Base-by-base conservation (phyloP, 2,329 filamentous ascomycete species). In the Karstenula rhodostoma region DNA sequence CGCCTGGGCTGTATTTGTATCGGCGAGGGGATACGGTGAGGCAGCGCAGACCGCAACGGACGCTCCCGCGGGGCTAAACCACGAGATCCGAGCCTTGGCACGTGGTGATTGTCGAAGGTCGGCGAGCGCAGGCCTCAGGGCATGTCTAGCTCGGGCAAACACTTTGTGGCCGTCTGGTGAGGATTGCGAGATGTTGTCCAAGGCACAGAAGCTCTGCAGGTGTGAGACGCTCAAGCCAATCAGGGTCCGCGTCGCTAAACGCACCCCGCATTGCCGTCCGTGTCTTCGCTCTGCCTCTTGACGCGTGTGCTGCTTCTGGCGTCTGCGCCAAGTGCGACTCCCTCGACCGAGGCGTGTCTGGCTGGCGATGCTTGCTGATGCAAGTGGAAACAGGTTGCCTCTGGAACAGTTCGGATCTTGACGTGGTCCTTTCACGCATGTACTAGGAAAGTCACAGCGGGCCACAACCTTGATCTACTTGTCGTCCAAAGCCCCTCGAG, bases 51-150 rank as follows among this genome's bases (percentile, higher is more conserved):
- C 51, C 27, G n/a, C 15, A 19, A 32, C 47, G 49, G 49, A 13
- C 10, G 19, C 46, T 49, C 25, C 52, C 42, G 52, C 52, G 42
- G 52, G 52, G 52, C 42, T 55, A n/a, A 47, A 55, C 42, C 27
- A 55, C 37, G 8, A 46, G 29, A 23, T 46, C 27, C 49, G 42
- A 55, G 42, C 22, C 42, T 55, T 55, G 52, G 52, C 52, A 27
- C 52, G 52, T 35, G 40, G 52, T 47, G 52, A 47, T 46, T 44
- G 52, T 46, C 40, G 40, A 47, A 9, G 52, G 27, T 44, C 94
- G 73, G 95, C 94, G 81, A 97, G 92, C 94, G 93, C 84, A 17
- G 96, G 97, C 84, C 96, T 97, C 60, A 63, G 54, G 40, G 15
- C 42, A 51, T 44, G 54, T 42, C 55, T 37, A 55, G 53, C 53